Base-by-base conservation (phyloP, 352 stramenopile species). In the Phytophthora pistaciae region DNA sequence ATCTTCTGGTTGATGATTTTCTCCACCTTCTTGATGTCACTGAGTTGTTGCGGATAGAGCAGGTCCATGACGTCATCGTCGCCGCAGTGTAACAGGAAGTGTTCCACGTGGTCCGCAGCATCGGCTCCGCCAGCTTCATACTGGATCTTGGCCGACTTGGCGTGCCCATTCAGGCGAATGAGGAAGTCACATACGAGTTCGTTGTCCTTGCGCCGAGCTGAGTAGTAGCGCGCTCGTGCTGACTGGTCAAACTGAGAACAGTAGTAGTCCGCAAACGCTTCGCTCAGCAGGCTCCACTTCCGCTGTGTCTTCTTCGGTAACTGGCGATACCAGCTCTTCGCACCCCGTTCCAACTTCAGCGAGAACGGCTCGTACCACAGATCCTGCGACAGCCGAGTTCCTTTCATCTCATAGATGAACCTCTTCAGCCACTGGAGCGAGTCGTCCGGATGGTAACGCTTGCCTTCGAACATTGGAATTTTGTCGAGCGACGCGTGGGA, bases 401-500 rank as follows among this genome's bases (percentile, higher is more conserved):
- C 61, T 21, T 68, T 68, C 52, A 68, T 68, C 61, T 68, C 61
- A 13, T 68, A 61, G 23, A 60, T 68, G 50, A 68, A 68, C 2
- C 52, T 38, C 6, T 68, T 68, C 3, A 68, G 5, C 50, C 61
- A 68, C 21, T 61, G 36, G 16, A 68, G n/a, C 4, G 31, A 54
- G 1, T 18, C 23, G 1, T 68, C 61, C 2, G 52, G 31, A 2
- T 25, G 50, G 10, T 49, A 55, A 0, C 33, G 36, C 1, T 36
- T 36, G 8, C 29, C 29, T 36, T 36, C 29, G 29, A 36, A 36
- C 29, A 36, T 36, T 3, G 38, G 11, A 5, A 46, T 18, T 13
- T 46, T 46, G 13, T 46, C 38, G 11, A 46, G 38, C 3, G 11
- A 46, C 11, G 16, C 11, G 2, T 46, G 38, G 13, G 11, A n/a